Evolutionary conservation across 2,329 filamentous ascomycete genomes (phyloP), one percentile per base, ranked within the genome.

Genomic region (Fusarium buxicola): DNA sequence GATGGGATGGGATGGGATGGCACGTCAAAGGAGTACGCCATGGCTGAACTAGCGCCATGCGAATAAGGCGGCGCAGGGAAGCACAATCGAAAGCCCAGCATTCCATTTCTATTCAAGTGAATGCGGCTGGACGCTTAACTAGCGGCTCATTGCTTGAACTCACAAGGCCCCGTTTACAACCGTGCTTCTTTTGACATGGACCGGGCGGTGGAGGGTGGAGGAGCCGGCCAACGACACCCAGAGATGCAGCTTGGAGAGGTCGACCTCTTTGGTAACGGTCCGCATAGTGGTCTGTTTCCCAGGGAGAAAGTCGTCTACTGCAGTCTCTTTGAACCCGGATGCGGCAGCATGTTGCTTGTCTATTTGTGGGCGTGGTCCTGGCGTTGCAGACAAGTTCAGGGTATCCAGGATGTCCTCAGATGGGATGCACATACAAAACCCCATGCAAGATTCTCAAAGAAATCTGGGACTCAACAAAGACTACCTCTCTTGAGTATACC

Each of bases 21-120:
- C 40, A 69, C 43, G 44, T 63, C 60, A 70, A 70, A 70, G 67
- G 58, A 67, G 66, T 70, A 56, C 67, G 67, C 69, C 69, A 58
- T 59, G 63, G 58, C 67, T 65, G 52, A 50, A 58, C 57, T 60
- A 70, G 60, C 53, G 57, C 55, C 55, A 54, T 56, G 52, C 51
- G 52, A 69, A 71, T 71, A 66, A 52, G 44, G 55, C 54, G 47
- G 49, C 24, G 55, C 41, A 60, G 54, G 44, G 46, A 24, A 67
- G 45, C 59, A 66, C 63, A 66, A 66, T 50, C 60, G 34, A 57
- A 54, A 57, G 47, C 35, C 55, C 63, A 55, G 49, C 58, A 68
- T 68, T 59, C 51, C 58, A 55, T 44, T 53, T 58, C 55, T 55
- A 60, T 65, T 61, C 50, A 70, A 59, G 55, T 55, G 57, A 70